Conservation (phyloP, 2,329 filamentous ascomycete genomes). For the Neoascochyta sp. region DNA sequence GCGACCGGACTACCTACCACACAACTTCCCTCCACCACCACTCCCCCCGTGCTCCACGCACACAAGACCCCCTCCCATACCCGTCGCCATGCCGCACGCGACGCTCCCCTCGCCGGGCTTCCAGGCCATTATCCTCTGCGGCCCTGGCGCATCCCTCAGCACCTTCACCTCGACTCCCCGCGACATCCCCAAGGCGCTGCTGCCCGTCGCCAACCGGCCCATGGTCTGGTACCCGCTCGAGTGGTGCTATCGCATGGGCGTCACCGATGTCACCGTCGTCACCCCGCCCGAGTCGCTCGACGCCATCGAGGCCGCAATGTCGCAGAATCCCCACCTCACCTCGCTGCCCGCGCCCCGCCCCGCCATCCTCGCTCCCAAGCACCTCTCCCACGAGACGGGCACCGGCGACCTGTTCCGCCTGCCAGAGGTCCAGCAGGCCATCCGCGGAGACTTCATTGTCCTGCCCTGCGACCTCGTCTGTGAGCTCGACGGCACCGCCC, state of each 20-base stretch:
- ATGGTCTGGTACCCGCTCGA: constrained; percentile 91
- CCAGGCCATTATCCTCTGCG: constrained; percentile 78
- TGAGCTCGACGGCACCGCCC: constrained; percentile 75
- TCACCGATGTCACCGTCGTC: constrained; percentile 63
- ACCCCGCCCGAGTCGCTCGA: constrained; percentile 54
- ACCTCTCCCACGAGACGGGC: constrained; percentile 76
- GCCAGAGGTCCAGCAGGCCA: constrained; percentile 71
- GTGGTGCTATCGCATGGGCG: constrained; percentile 77
- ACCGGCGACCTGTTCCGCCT: constrained; percentile 85
- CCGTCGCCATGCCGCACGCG: constrained; percentile 65
- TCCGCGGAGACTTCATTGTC: constrained; percentile 83
- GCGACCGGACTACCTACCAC: too few relatives aligned
- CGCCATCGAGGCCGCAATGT: constrained; percentile 66
- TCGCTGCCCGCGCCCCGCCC: constrained; percentile 68
- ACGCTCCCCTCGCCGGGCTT: constrained; percentile 72
- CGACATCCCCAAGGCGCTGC: constrained; percentile 75
- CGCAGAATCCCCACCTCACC: constrained; percentile 74
- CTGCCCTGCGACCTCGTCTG: constrained; percentile 92
- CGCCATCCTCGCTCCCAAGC: constrained; percentile 70
- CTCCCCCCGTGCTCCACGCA: background rate
- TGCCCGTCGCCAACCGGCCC: constrained; percentile 78
- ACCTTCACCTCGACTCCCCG: constrained; percentile 78
- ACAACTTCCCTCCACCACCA: background rate
- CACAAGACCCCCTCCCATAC: background rate
- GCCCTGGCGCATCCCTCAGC: constrained; percentile 74